These are phyloP conservation scores for Carallia pectinifolia DNA, from an alignment of 345 rosid genomes.

Conservation along the genomic window DNA sequence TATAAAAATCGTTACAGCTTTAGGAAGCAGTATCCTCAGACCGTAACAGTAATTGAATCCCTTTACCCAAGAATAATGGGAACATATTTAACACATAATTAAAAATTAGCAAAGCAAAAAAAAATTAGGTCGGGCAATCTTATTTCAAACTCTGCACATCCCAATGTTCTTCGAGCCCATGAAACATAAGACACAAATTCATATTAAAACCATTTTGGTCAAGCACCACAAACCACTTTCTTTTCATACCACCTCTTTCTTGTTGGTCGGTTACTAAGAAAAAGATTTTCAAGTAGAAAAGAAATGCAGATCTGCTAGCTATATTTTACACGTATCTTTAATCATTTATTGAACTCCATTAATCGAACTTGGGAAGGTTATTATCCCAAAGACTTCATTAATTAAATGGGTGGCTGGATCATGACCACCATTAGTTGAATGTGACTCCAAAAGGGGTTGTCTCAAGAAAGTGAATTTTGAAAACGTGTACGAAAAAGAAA, in stretches of 20 bases:
- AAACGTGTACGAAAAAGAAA: neutral
- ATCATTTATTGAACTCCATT: slow-evolving; percentile 25
- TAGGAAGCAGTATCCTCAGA: no score
- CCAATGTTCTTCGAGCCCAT: slow-evolving; percentile 30
- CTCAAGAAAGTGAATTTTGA: slow-evolving; percentile 11
- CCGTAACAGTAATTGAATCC: no score
- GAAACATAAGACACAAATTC: neutral
- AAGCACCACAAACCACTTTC: slow-evolving; percentile 32
- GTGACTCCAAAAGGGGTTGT: slow-evolving; percentile 26
- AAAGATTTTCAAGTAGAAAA: neutral
- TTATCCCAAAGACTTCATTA: slow-evolving; percentile 16
- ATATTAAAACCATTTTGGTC: slow-evolving; percentile 9
- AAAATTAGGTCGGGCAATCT: neutral
- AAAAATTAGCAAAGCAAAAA: no score
- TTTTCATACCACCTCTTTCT: slow-evolving; percentile 24
- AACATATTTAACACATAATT: no score
- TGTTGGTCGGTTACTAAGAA: neutral
- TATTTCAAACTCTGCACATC: slow-evolving; percentile 13
- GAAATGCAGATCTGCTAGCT: neutral
- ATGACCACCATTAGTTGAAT: slow-evolving; percentile 16
- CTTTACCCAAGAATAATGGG: no score
- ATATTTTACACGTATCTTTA: neutral
- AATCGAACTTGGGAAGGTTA: slow-evolving; percentile 29
- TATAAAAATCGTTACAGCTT: no score
- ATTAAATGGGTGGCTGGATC: slow-evolving; percentile 7